Percentiles rank a stretch among this genome's conserved stretches.
These are phyloP conservation scores for Cercospora nicotianae DNA, from an alignment of 2,329 filamentous ascomycete species.

Conservation along the genomic window DNA sequence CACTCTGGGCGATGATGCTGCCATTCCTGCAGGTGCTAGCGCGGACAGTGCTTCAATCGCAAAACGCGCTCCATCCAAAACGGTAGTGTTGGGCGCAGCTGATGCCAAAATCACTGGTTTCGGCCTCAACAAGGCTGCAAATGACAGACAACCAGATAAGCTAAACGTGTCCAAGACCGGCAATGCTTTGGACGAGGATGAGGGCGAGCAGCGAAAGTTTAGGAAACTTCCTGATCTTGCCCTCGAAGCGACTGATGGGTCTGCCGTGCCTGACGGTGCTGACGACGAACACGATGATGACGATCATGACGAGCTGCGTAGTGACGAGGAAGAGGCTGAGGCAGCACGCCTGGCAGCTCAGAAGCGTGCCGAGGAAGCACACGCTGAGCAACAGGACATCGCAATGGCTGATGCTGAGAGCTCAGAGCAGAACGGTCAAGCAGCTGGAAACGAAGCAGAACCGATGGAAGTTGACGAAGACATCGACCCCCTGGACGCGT, in stretches of 20 bases:
- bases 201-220: constrained; percentile 81
- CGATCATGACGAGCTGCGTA: constrained; percentile 72
- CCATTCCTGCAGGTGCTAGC: constrained; percentile 42
- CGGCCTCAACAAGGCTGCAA: constrained; percentile 69
- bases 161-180: constrained; percentile 65
- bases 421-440: constrained; percentile 28
- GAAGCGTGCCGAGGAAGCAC: constrained; percentile 61
- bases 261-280: constrained; percentile 54
- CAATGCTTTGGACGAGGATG: constrained; percentile 84
- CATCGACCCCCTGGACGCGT: constrained; percentile 91
- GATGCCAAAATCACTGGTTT: constrained; percentile 75
- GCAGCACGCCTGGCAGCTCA: constrained; percentile 79
- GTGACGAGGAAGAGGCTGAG: constrained; percentile 83
- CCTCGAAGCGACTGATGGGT: constrained; percentile 52
- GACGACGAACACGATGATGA: constrained; percentile 51
- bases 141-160: constrained; percentile 60
- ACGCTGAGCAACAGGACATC: constrained; percentile 50
- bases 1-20: constrained; percentile 57
- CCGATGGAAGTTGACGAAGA: constrained; percentile 59
- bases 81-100: constrained; percentile 11
- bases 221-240: constrained; percentile 81
- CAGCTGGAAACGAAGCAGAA: constrained; percentile 14
- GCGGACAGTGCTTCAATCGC: constrained; percentile 35
- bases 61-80: constrained; percentile 39
- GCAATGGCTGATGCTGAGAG: constrained; percentile 44